These are phyloP conservation scores for Lagenidium giganteum DNA, from an alignment of 352 stramenopile species.

Conservation along the genomic window DNA sequence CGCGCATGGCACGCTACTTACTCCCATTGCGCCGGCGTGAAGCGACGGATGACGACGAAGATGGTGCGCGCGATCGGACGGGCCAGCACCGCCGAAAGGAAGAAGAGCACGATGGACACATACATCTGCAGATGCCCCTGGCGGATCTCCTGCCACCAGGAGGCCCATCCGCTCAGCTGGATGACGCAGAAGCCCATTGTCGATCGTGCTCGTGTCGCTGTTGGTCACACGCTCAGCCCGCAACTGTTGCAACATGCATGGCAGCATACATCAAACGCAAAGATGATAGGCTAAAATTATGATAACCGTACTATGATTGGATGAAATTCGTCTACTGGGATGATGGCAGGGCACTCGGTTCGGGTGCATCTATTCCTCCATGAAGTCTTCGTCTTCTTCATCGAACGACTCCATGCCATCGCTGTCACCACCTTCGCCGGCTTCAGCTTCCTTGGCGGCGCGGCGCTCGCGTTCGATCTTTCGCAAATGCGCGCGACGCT, in stretches of 20 bases:
- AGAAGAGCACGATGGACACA: conserved; percentile 70
- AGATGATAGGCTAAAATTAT: conserved; percentile 13
- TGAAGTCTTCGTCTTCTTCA: conserved; percentile 46
- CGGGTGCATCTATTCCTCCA: conserved; percentile 28
- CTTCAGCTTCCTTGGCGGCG: conserved; percentile 26
- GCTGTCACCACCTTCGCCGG: conserved; percentile 20
- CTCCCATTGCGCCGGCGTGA: conserved; percentile 50
- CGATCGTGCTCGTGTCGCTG: conserved; percentile 14
- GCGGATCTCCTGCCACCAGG: conserved; percentile 55
- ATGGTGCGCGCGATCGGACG: conserved; percentile 59
- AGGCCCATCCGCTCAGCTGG: conserved; percentile 39
- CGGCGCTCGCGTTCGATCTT: conserved; percentile 56
- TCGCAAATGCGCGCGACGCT: conserved; percentile 66
- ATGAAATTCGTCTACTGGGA: no score
- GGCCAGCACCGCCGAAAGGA: conserved; percentile 67
- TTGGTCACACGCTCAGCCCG: neutral
- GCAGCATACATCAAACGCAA: no score
- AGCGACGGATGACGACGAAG: conserved; percentile 60
- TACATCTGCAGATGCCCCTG: conserved; percentile 48
- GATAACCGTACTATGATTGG: conserved; percentile 18
- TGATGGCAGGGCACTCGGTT: no score
- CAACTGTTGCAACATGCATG: no score
- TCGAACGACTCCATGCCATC: conserved; percentile 46
- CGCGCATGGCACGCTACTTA: no score
- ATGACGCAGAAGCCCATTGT: conserved; percentile 50